Evolutionary conservation across 345 rosid species (phyloP), one percentile per base, ranked within the genome.

Genomic region (Gossypium herbaceum): DNA sequence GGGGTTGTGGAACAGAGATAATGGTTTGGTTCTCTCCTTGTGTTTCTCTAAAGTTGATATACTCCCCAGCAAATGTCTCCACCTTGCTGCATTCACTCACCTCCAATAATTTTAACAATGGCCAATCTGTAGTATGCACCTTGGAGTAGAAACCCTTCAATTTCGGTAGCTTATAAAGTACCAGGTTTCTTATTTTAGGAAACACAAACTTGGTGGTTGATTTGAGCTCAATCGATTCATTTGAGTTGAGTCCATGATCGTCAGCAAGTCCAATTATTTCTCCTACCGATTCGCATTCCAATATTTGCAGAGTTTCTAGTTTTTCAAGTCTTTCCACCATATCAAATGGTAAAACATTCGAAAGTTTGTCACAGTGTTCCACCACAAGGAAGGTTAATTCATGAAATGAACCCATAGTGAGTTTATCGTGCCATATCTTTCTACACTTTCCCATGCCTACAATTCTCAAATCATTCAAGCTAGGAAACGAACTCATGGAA

Each of bases 61-160:
- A 5, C 20, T 73, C 61, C 25, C 22, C 43, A 22, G 78, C 64
- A 1, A 77, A 57, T 70, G 16, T 29, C 73, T 54, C 44, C 2
- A 69, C 45, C 24, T 56, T 55, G 25, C 17, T 20, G 58, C 80
- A 80, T 9, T 0, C 24, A 9, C 0, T 0, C 12, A 63, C 47
- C 0, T 1, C 0, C 64, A 81, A 6, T 5, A 2, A 0, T 19
- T 50, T 19, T 39, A 80, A 72, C 7, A 17, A 12, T 15, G 77
- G 77, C 64, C 76, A 76, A 41, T 81, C 71, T 10, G 45, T 39
- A 75, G 75, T 70, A 59, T 65, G 73, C 10, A 39, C 1, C 51
- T 45, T 4, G 51, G 44, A 52, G 39, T 64, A 70, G 9, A 81
- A 81, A n/a, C 29, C 3, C 39, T 25, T 57, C 7, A 77, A 43